Evolutionary conservation across 495 filamentous ascomycete species (phyloP), one percentile per base, ranked within the genome.

Genomic region (Xylaria cubensis): DNA sequence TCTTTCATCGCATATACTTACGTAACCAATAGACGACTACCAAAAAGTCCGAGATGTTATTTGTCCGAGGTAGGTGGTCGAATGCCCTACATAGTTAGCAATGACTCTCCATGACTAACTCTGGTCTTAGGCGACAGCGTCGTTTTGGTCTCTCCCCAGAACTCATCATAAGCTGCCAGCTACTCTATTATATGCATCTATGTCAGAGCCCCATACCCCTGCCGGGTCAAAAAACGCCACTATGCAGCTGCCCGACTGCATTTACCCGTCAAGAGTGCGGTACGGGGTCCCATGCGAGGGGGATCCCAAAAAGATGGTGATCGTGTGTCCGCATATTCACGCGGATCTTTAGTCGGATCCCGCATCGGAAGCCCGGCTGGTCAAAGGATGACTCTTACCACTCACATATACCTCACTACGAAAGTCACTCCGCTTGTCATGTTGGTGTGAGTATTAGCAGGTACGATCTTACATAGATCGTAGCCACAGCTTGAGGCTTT

Each of bases 21-120:
- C 39, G 7, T 19, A 15, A 50, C 36, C 58, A 26, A 58, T 61
- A 97, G 95, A 97, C 94, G 13, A 90, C 94, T 69, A 96, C 94
- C 81, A 97, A 97, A 83, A 95, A 97, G 77, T 95, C 94, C 53
- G 97, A 98, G 79, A 99, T 98, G 96, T 84, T 99, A n/a, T 99
- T 99, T 78, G 96, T 99, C 34, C 86, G 96, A 92, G 96, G 95
- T 97, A 80, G 67, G 88, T 83, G 1, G 58, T 55, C 53, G 36
- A 13, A 36, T 36, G 26, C 10, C 55, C 46, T 41, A 36, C 51
- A 50, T 21, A 50, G 4, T 32, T 72, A 69, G 29, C 26, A 29
- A 56, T 12, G 19, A 44, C 36, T 67, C 34, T 1, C 32, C 15
- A 29, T 53, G 17, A 69, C 82, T 88, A 74, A 88, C 75, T 36